Evolutionary conservation across 1,139 yeast genomes (phyloP), one percentile per base, ranked within the genome.

Genomic region (Sugiyamaella novakii): DNA sequence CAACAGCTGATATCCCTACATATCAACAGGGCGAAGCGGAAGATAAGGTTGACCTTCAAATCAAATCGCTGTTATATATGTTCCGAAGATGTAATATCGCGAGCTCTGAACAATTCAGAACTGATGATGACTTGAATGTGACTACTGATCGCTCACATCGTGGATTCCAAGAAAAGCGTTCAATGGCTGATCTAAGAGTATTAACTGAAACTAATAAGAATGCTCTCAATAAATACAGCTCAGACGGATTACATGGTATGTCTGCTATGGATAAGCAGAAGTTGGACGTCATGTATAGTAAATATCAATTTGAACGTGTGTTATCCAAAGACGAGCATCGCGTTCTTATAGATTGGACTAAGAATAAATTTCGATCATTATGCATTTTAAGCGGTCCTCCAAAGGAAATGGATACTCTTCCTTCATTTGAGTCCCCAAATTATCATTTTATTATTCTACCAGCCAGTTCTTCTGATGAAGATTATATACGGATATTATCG

Each of bases 291-390:
- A 69, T 78, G 55, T 83, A 82, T 59, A 79, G 80, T 61, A 64
- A 74, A 39, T 50, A 59, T 0, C 72, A 65, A 39, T 79, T 83
- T 57, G 71, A 72, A 42, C 57, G 62, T n/a, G 56, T 68, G 3
- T 54, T 83, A 43, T 46, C 53, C 12, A 58, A 66, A 21, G 86
- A 83, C 63, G 82, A 80, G 50, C 80, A 81, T 59, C 70, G 87
- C 29, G 79, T 83, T 17, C 68, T 82, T 50, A 75, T 81, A 25
- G 89, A 83, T 62, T 83, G 80, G 74, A 64, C 71, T 38, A 82
- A 81, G 60, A 83, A 83, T 67, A 78, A 80, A 63, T 83, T 82
- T 61, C 70, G 91, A 44, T 71, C 85, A 1, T 63, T 76, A 59
- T 76, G 85, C 58, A 73, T 83, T 5, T 63, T 83, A 25, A 68